Base-by-base conservation (phyloP, 202 grass and related monocot species). In the Setaria italica region DNA sequence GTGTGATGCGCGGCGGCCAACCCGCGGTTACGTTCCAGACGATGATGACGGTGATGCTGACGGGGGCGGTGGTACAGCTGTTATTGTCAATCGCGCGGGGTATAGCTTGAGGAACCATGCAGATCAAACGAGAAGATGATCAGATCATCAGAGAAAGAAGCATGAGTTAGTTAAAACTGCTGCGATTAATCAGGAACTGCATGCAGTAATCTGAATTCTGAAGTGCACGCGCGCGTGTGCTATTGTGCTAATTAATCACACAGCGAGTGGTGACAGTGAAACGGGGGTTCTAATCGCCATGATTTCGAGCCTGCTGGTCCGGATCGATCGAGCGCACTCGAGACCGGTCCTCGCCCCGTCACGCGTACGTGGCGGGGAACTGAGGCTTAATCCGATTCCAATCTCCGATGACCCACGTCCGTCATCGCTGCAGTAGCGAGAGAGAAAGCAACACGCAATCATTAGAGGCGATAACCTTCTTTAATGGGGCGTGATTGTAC, bases 401-500 rank as follows among this genome's bases (percentile, higher is more conserved):
- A 10, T 17, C 21, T 50, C 7, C 7, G 11, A 71, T 4, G 63
- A 9, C 45, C 48, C 45, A 19, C 63, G 49, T 2, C 17, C 48
- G 48, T 53, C 49, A 3, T 37, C 49, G 33, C 6, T 58, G 66
- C 41, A 6, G 33, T n/a, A n/a, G 47, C 42, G 6, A 57, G 25
- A 14, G 74, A 49, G 42, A 45, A 78, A 62, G 39, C 51, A 29
- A 17, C 17, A 16, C 11, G 41, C 11, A 50, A 49, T 70, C 13
- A 77, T 59, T 1, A 58, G 20, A 48, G 29, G 29, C 17, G 81
- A 74, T 64, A 64, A 53, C 19, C 21, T 74, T 64, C 7, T 64
- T 74, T 83, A 83, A 51, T 74, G 11, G 30, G 15, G 29, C 41
- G 34, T 59, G 67, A 34, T 53, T 3, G 81, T 6, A n/a, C 25